phyloP scores from a whole-genome alignment of 1,284 basidiomycete species.

The Gomphus sp. region DNA sequence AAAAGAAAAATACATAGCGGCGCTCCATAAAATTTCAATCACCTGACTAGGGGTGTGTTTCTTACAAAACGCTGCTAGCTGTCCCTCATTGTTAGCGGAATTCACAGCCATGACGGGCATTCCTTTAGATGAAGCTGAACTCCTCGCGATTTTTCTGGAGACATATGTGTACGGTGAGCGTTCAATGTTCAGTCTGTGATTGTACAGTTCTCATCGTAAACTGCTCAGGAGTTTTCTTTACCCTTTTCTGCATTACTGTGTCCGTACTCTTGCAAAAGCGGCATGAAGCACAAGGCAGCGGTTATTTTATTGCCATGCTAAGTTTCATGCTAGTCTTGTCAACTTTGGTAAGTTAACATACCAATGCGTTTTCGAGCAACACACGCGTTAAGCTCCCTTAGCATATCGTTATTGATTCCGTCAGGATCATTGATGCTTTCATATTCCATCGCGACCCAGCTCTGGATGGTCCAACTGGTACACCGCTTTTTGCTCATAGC shows the following conservation, averaged over 20 bases:
- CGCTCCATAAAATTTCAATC: too few relatives aligned
- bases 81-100: too few relatives aligned
- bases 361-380: too few relatives aligned
- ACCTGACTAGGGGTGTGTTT: too few relatives aligned
- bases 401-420: not conserved
- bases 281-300: not conserved
- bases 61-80: too few relatives aligned
- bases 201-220: too few relatives aligned
- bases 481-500: not conserved
- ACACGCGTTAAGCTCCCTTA: too few relatives aligned
- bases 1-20: too few relatives aligned
- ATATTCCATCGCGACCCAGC: not conserved
- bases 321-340: not conserved
- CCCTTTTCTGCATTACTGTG: too few relatives aligned
- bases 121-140: constrained; percentile 13
- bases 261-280: not conserved
- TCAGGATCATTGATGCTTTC: not conserved
- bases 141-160: constrained; percentile 15
- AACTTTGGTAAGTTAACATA: not conserved
- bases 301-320: not conserved
- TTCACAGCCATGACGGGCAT: constrained; percentile 5
- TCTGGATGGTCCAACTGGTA: not conserved
- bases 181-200: not conserved
- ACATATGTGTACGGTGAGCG: constrained; percentile 16
- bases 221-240: too few relatives aligned